Base-by-base conservation (phyloP, 495 filamentous ascomycete genomes). In the Trichocladium antarcticum region DNA sequence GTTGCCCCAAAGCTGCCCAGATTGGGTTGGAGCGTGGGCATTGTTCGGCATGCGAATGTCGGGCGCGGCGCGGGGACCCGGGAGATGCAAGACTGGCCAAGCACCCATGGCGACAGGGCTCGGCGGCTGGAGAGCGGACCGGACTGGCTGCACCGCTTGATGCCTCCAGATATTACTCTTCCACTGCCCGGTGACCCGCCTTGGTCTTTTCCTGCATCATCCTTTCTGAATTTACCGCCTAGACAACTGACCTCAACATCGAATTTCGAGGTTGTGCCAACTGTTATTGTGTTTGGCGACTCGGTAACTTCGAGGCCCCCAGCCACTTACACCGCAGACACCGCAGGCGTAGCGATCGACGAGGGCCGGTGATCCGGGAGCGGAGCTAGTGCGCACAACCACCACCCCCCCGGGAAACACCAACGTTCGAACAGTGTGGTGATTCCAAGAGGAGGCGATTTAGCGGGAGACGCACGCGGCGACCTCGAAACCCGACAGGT, bases 51-150 rank as follows among this genome's bases (percentile, higher is more conserved):
- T 50, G 55, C 35, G 15, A 36, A 45, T 47, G 45, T 40, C 29
- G 35, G 40, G 47, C n/a, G n/a, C n/a, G n/a, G 34, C 38, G 40
- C 36, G 47, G 47, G 50, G 40, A n/a, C n/a, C n/a, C n/a, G n/a
- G n/a, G n/a, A n/a, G n/a, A n/a, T n/a, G n/a, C n/a, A n/a, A n/a
- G n/a, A n/a, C n/a, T n/a, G n/a, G n/a, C n/a, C n/a, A n/a, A n/a
- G n/a, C n/a, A n/a, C n/a, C n/a, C n/a, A 41, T 34, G 37, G 49
- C 50, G 48, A 53, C 56, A 49, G 24, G 40, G 27, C 47, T 53
- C 50, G 58, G 60, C 60, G 60, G 60, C 53, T 63, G 57, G 50
- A 63, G 60, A 51, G 53, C 32, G 41, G 42, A 46, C 41, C 40
- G 42, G 53, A 57, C 53, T 54, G 49, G 53, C 50, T 55, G 57